phyloP scores from a whole-genome alignment of 192 early-diverging fungal species.

The Backusella circina region DNA sequence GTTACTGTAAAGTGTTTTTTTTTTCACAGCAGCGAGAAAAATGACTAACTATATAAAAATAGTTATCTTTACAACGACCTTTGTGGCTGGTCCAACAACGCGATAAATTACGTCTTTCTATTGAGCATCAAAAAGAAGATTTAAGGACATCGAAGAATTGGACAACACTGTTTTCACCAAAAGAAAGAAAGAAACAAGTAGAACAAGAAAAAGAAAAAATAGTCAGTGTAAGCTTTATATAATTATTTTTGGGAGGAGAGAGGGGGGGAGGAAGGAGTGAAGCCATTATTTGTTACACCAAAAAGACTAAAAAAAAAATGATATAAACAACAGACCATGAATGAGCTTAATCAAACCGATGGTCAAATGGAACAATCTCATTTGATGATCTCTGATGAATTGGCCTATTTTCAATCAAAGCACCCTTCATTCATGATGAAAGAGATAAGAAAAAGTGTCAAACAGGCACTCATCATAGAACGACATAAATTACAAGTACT shows the following conservation, averaged over 20 bases:
- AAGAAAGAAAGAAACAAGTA: conserved; percentile 29
- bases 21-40: background rate
- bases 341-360: conserved; percentile 34
- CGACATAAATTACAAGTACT: conserved; percentile 15
- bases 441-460: background rate
- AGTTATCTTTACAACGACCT: conserved; percentile 29
- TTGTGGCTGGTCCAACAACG: conserved; percentile 17
- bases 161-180: conserved; percentile 17
- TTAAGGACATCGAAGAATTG: conserved; percentile 5
- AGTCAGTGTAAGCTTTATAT: conserved; percentile 32
- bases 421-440: conserved; percentile 34
- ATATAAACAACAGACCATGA: conserved; percentile 31
- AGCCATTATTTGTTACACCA: background rate
- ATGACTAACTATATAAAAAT: background rate
- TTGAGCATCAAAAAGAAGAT: conserved; percentile 27
- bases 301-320: background rate
- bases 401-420: conserved; percentile 41
- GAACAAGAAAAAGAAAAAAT: conserved; percentile 40
- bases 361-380: conserved; percentile 42
- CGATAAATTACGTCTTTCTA: background rate
- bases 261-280: background rate
- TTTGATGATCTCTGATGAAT: conserved; percentile 45
- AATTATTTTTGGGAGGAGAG: background rate
- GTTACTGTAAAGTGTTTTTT: conserved; percentile 19
- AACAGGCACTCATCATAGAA: conserved; percentile 7